Base-by-base conservation (phyloP, 176 grass and related monocot genomes). In the Triticum timopheevii region DNA sequence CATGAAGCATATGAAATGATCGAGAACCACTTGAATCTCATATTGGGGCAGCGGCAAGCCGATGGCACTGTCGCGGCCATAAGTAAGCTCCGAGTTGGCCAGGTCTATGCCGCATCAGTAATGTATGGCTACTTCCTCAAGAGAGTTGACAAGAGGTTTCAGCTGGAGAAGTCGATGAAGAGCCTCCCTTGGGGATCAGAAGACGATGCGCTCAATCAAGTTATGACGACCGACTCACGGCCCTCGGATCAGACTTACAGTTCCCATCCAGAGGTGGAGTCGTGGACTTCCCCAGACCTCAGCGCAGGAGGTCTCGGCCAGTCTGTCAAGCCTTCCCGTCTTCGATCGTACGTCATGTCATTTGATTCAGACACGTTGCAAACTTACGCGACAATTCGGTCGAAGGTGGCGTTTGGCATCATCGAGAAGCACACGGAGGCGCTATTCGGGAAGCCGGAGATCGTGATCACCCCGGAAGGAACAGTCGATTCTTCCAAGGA, bases 81-180 rank as follows among this genome's bases (percentile, higher is more conserved):
- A 86, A 96, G 97, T 80, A 99, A 96, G 89, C 97, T 99, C 88
- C 89, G 94, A 11, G 94, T 96, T 63, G 94, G 94, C 17, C 97
- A 96, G 47, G 94, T 99, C 38, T 99, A 99, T 65, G 94, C 97
- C 78, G 97, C 97, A 83, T 99, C 97, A 23, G 94, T 96, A 34
- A 99, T 99, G 90, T 99, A 96, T 74, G 97, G 97, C 9, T 99
- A 99, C 72, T 99, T 96, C 87, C 94, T 99, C 38, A 99, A 94
- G 89, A 83, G 97, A 78, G 92, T 99, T 19, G 97, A 99, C 80
- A 87, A 96, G 76, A 89, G 97, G 24, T 99, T 99, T 84, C 97
- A 99, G 63, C 97, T 99, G 0, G 97, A 99, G 85, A 96, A 96
- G 73, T 90, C 94, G 6, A 93, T 96, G 89, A 96, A 99, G 85